Conservation (phyloP, 2,329 filamentous ascomycete genomes). For the Botrytis galanthina region DNA sequence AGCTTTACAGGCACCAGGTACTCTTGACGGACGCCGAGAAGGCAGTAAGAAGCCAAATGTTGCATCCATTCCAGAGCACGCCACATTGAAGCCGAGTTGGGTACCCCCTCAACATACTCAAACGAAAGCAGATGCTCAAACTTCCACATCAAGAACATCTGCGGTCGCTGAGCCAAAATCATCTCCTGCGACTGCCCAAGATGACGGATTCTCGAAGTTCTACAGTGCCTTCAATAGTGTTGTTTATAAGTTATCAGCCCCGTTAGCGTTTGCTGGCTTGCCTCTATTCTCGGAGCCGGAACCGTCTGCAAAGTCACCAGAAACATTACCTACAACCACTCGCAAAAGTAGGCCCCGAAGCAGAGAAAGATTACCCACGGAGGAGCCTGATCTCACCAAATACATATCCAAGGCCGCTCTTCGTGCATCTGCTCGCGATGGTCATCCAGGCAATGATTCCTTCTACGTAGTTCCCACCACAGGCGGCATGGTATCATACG, state of each 20-base stretch:
- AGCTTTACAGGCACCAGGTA: constrained; percentile 70
- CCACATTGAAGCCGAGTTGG: constrained; percentile 50
- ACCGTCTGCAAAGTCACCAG: constrained; percentile 38
- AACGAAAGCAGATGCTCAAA: constrained; percentile 35
- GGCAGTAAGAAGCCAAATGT: constrained; percentile 51
- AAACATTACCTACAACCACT: constrained; percentile 42
- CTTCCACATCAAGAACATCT: constrained; percentile 34
- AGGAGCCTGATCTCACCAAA: constrained; percentile 73
- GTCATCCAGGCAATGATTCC: constrained; percentile 63
- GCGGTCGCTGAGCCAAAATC: constrained; percentile 35
- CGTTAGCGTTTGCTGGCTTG: constrained; percentile 87
- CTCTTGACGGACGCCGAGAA: constrained; percentile 57
- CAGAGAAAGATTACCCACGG: constrained; percentile 36
- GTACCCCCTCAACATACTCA: constrained; percentile 44
- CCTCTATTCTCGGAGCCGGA: constrained; percentile 62
- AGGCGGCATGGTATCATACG: constrained; percentile 89
- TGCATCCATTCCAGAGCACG: constrained; percentile 50
- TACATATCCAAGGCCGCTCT: constrained; percentile 85
- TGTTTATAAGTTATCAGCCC: constrained; percentile 84
- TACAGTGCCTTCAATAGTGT: constrained; percentile 89
- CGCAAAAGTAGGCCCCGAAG: constrained; percentile 35
- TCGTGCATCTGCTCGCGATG: constrained; percentile 70
- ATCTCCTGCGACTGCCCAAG: constrained; percentile 43
- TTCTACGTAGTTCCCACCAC: constrained; percentile 95
- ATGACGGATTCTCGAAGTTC: constrained; percentile 85